Percentiles rank a stretch among this genome's conserved stretches.
These are phyloP conservation scores for Tinospora cordifolia DNA, from an alignment of 164 flowering plant genomes.

Conservation along the genomic window DNA sequence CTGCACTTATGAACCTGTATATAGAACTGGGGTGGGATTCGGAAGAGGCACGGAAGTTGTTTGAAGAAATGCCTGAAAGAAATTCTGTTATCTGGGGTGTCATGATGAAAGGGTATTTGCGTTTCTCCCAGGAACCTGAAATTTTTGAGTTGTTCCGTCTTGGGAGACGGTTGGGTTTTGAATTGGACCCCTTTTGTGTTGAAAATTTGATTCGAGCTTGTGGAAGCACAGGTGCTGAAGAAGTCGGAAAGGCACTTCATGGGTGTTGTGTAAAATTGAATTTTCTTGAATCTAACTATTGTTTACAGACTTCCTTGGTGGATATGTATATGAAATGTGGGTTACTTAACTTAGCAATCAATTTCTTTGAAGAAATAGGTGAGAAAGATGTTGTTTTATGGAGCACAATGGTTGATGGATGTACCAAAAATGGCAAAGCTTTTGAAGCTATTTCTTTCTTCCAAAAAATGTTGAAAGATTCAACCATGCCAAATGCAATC, in stretches of 20 bases:
- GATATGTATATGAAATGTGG: slow-evolving; percentile 18
- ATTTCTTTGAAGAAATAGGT: slow-evolving; percentile 13
- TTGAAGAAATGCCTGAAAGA: slow-evolving; percentile 9
- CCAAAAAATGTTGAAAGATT: slow-evolving; percentile 11
- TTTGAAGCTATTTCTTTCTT: slow-evolving; percentile 15
- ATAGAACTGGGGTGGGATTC: slow-evolving; percentile 7
- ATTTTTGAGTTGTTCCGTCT: slow-evolving; percentile 14
- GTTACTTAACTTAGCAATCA: slow-evolving; percentile 1
- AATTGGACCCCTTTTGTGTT: slow-evolving; percentile 12
- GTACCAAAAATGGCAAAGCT: slow-evolving; percentile 12
- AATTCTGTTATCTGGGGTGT: slow-evolving; percentile 16
- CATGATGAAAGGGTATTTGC: slow-evolving; percentile 17
- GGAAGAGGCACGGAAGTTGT: slow-evolving; percentile 15
- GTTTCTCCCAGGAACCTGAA: slow-evolving; percentile 13
- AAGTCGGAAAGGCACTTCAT: slow-evolving; percentile 19
- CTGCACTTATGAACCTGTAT: slow-evolving; percentile 17
- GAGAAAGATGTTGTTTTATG: slow-evolving; percentile 20
- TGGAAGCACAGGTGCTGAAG: slow-evolving; percentile 13
- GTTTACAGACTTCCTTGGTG: slow-evolving; percentile 14
- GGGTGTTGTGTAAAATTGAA: slow-evolving; percentile 18
- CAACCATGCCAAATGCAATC: slow-evolving; percentile 11
- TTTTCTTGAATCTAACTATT: slow-evolving; percentile 6
- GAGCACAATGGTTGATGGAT: slow-evolving; percentile 20
- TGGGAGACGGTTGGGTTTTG: slow-evolving; percentile 11
- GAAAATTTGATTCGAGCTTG: slow-evolving; percentile 17